Conservation (phyloP, 2,329 filamentous ascomycete species). For the Hirsutella rhossiliensis region DNA sequence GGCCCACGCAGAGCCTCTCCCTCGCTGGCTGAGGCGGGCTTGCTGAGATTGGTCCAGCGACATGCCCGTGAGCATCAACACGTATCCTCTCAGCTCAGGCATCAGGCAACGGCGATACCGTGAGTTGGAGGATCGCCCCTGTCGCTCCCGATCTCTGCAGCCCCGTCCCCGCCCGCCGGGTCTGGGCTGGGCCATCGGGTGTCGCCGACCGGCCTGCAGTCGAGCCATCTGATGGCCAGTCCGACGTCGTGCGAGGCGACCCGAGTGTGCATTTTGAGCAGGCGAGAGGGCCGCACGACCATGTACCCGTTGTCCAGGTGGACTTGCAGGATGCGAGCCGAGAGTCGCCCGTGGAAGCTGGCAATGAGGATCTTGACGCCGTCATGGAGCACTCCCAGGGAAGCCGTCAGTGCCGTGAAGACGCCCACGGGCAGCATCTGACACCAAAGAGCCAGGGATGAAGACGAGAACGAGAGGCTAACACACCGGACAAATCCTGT, state of each 20-base stretch:
- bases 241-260: slow-evolving; percentile 1
- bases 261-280: slow-evolving; percentile 3
- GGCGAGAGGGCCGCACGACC: slow-evolving; percentile 4
- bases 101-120: background rate
- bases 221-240: slow-evolving; percentile 4
- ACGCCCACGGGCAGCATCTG: too few species aligned
- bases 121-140: background rate
- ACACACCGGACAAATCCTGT: slow-evolving; percentile 1
- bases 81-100: too few species aligned
- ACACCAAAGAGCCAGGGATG: too few species aligned
- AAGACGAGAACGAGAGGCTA: background rate
- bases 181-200: background rate
- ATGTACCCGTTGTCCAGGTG: slow-evolving; percentile 3
- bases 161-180: background rate
- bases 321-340: slow-evolving; percentile 5
- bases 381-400: background rate
- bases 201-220: slow-evolving; percentile 7
- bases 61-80: too few species aligned
- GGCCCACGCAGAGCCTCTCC: too few species aligned
- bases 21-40: too few species aligned
- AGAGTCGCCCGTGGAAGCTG: slow-evolving; percentile 5
- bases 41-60: too few species aligned
- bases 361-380: slow-evolving; percentile 3
- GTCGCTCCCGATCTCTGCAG: background rate
- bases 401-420: background rate